A percentile compares a stretch with the other conserved stretches of the same genome.
phyloP scores from a whole-genome alignment of 1,284 basidiomycete genomes.

The Marasmius sp. region DNA sequence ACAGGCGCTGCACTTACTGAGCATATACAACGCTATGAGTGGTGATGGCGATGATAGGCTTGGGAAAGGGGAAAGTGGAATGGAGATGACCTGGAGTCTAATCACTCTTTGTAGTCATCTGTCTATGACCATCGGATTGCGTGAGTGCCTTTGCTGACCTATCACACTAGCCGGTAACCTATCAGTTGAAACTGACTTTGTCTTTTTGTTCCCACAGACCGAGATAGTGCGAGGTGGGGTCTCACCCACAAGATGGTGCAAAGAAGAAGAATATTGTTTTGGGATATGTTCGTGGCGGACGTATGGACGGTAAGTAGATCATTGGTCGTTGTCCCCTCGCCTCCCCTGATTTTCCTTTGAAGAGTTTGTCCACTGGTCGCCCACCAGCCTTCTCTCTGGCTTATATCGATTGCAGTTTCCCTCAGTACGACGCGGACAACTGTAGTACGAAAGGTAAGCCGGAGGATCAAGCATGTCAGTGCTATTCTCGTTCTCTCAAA shows the following conservation, averaged over 20 bases:
- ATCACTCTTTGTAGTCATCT: constrained; percentile 55
- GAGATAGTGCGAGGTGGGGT: constrained; percentile 54
- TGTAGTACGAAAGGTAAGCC: constrained; percentile 16
- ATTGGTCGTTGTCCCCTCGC: neutral
- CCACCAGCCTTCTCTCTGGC: constrained; percentile 59
- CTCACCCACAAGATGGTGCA: constrained; percentile 53
- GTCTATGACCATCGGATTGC: constrained; percentile 40
- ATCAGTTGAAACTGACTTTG: constrained; percentile 6
- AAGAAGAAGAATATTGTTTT: constrained; percentile 54
- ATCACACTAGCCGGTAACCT: constrained; percentile 36
- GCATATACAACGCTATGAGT: constrained; percentile 53
- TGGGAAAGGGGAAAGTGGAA: constrained; percentile 36
- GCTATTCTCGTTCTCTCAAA: constrained; percentile 4
- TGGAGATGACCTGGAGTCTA: constrained; percentile 65
- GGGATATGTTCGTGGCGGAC: constrained; percentile 57
- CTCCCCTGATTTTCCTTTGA: constrained; percentile 3
- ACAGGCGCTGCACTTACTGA: constrained; percentile 59
- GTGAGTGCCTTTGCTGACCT: neutral
- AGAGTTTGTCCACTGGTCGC: constrained; percentile 63
- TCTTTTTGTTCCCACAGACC: constrained; percentile 39
- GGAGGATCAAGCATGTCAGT: constrained; percentile 30
- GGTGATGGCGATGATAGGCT: constrained; percentile 17
- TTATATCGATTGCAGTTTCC: constrained; percentile 58
- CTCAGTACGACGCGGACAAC: constrained; percentile 36
- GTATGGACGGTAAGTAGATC: constrained; percentile 42